phyloP scores from a whole-genome alignment of 768 basidiomycete genomes.

The Rhodosporidiobolus sp. region DNA sequence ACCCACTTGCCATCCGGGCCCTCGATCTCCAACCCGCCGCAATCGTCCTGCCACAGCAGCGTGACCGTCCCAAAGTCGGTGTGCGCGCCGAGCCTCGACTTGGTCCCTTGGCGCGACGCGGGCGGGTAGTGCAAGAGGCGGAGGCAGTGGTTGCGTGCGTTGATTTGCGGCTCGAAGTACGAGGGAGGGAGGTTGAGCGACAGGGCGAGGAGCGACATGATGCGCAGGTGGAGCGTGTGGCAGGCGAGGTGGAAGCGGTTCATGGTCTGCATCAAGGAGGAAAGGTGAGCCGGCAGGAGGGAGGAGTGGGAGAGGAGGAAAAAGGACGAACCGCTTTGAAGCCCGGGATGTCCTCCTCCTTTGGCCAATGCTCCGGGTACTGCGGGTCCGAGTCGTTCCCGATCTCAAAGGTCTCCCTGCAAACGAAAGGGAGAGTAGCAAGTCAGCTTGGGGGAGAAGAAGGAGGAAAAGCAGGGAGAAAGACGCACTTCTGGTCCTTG shows the following conservation, averaged over 20 bases:
- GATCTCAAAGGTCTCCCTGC: conserved; percentile 52
- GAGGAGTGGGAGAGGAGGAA: neutral
- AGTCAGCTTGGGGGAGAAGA: neutral
- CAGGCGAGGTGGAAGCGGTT: conserved; percentile 49
- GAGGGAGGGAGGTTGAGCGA: conserved; percentile 54
- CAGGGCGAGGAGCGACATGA: conserved; percentile 57
- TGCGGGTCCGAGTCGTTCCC: conserved; percentile 55
- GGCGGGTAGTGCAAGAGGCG: conserved; percentile 61
- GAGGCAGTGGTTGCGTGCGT: conserved; percentile 51
- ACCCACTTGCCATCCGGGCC: conserved; percentile 54
- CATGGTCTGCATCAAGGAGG: neutral
- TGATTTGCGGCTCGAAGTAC: conserved; percentile 50
- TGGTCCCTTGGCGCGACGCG: conserved; percentile 48
- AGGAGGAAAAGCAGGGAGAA: too few species aligned
- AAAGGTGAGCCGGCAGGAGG: neutral
- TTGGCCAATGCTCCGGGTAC: conserved; percentile 62
- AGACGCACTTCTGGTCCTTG: conserved; percentile 19
- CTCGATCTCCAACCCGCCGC: conserved; percentile 64
- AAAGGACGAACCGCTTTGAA: conserved; percentile 49
- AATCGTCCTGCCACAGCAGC: conserved; percentile 60
- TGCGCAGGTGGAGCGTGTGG: conserved; percentile 53
- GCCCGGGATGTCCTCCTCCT: conserved; percentile 57
- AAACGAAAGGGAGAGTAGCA: neutral
- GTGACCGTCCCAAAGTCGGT: conserved; percentile 59
- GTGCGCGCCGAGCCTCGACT: conserved; percentile 54